A percentile compares a stretch with the other conserved stretches of the same genome.
These are phyloP conservation scores for Dendrobium huoshanense DNA, from an alignment of 106 monocot genomes.

Conservation along the genomic window DNA sequence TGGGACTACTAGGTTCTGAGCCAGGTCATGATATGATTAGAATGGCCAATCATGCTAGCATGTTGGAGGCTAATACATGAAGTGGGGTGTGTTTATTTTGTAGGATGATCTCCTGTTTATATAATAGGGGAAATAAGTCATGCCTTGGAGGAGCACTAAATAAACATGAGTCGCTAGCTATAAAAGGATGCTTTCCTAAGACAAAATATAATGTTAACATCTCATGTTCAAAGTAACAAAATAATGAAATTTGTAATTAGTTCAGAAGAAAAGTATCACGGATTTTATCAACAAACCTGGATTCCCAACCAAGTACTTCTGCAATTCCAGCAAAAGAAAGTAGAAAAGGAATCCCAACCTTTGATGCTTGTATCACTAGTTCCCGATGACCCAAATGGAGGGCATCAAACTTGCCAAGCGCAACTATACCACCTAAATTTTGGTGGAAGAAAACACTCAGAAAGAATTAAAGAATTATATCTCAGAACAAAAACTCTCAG, in stretches of 20 bases:
- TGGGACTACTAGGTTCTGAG: too few relatives aligned
- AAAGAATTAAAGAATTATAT: neutral
- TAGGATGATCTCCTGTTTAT: too few relatives aligned
- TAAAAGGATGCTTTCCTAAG: neutral
- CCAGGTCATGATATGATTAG: too few relatives aligned
- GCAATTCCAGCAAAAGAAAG: conserved; percentile 94
- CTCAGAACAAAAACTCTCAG: neutral
- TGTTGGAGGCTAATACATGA: too few relatives aligned
- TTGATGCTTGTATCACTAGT: conserved; percentile 85
- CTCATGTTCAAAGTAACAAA: neutral
- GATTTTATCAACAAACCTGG: conserved; percentile 40
- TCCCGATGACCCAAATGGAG: conserved; percentile 91
- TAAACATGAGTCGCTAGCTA: too few relatives aligned
- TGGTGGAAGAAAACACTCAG: neutral
- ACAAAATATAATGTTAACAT: neutral
- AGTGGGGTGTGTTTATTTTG: too few relatives aligned
- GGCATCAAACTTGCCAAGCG: conserved; percentile 96
- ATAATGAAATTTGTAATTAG: too few relatives aligned
- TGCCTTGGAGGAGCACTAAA: too few relatives aligned
- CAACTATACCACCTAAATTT: conserved; percentile 86
- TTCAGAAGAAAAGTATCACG: neutral
- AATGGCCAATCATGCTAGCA: too few relatives aligned
- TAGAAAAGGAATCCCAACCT: conserved; percentile 79
- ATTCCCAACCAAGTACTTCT: conserved; percentile 89
- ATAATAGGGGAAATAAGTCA: too few relatives aligned